These are phyloP conservation scores for Cyanidiococcus yangmingshanensis DNA, from an alignment of 23 red algal species.

Conservation along the genomic window DNA sequence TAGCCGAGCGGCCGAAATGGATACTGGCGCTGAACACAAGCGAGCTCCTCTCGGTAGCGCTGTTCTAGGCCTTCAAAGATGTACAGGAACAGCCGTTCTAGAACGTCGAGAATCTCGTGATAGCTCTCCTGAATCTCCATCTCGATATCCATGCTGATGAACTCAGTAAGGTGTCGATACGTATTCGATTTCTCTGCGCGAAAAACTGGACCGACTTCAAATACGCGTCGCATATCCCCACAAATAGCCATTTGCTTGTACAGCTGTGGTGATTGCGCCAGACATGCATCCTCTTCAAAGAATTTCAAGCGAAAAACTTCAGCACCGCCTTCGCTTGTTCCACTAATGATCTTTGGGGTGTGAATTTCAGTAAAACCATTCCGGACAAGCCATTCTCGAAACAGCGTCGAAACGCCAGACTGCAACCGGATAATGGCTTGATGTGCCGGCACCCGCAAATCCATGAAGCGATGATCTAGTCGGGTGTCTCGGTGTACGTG, in stretches of 20 bases:
- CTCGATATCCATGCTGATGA: slow-evolving; percentile 84
- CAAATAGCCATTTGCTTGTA: slow-evolving; percentile 99
- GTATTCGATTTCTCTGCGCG: slow-evolving; percentile 92
- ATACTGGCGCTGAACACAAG: slow-evolving; percentile 54
- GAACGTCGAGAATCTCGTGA: slow-evolving; percentile 61
- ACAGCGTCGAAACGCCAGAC: slow-evolving; percentile 72
- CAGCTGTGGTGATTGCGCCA: slow-evolving; percentile 89
- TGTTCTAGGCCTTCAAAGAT: slow-evolving; percentile 81
- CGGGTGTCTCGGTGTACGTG: slow-evolving; percentile 76
- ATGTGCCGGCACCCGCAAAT: slow-evolving; percentile 78
- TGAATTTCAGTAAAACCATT: slow-evolving; percentile 89
- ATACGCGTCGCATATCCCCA: slow-evolving; percentile 77
- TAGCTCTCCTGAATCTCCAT: slow-evolving; percentile 95
- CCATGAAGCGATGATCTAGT: slow-evolving; percentile 74
- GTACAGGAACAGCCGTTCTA: slow-evolving; percentile 58
- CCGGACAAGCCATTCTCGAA: slow-evolving; percentile 62
- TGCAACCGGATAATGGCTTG: slow-evolving; percentile 78
- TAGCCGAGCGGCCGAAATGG: slow-evolving; percentile 52
- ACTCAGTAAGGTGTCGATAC: slow-evolving; percentile 87
- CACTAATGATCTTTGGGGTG: slow-evolving; percentile 86
- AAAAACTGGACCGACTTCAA: slow-evolving; percentile 96
- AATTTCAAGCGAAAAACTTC: slow-evolving; percentile 68
- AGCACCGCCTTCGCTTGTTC: slow-evolving; percentile 83
- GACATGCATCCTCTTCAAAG: slow-evolving; percentile 73
- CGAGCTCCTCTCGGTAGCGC: slow-evolving; percentile 42